Percentiles rank a stretch among this genome's conserved stretches.
phyloP scores from a whole-genome alignment of 306 rosid species.

The Hippophae rhamnoides region DNA sequence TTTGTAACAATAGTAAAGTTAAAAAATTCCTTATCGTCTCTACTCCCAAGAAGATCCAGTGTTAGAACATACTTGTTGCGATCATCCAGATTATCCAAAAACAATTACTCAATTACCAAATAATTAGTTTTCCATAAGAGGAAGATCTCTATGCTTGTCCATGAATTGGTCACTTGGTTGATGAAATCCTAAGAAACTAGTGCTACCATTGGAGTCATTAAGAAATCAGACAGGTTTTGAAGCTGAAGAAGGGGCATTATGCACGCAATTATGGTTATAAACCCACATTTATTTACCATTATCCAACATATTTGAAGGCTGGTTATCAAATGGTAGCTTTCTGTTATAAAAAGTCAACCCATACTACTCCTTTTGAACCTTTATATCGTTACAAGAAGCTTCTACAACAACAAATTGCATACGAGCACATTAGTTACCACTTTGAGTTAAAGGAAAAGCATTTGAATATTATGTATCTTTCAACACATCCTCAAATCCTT shows the following conservation, averaged over 20 bases:
- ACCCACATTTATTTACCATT: constrained; percentile 38
- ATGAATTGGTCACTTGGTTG: constrained; percentile 17
- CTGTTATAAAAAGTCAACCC: constrained; percentile 50
- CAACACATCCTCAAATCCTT: no score
- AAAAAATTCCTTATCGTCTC: constrained; percentile 15
- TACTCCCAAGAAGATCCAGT: constrained; percentile 8
- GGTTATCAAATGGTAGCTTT: constrained; percentile 39
- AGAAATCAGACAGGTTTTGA: constrained; percentile 28
- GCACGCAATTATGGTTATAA: constrained; percentile 30
- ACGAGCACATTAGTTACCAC: constrained; percentile 55
- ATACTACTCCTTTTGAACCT: constrained; percentile 51
- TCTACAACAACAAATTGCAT: constrained; percentile 61
- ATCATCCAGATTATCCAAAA: constrained; percentile 25
- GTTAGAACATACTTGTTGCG: constrained; percentile 15
- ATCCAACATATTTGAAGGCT: constrained; percentile 37
- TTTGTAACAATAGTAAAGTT: no score
- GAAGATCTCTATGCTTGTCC: constrained; percentile 14
- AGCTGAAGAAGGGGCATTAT: constrained; percentile 32
- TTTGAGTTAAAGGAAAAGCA: constrained; percentile 34
- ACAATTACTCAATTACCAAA: constrained; percentile 18
- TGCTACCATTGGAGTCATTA: constrained; percentile 32
- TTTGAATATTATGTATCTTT: background rate
- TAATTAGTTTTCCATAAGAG: constrained; percentile 18
- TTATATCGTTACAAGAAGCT: constrained; percentile 54
- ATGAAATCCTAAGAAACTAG: constrained; percentile 45